Percentiles rank a stretch among this genome's conserved stretches.
phyloP scores from a whole-genome alignment of 148 eudicot species.

The Nepenthes gracilis region DNA sequence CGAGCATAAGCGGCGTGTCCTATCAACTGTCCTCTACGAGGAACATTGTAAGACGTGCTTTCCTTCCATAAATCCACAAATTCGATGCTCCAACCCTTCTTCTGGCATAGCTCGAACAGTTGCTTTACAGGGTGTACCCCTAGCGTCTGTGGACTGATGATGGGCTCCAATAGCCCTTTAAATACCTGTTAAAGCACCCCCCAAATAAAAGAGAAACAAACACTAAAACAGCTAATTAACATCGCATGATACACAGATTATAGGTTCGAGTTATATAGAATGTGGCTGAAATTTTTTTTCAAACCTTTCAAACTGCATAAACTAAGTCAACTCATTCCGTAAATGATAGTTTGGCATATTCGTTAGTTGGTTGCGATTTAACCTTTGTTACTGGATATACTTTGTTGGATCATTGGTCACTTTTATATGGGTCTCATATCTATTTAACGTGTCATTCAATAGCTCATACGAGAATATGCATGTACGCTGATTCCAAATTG shows the following conservation, averaged over 20 bases:
- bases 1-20: slow-evolving; percentile 25
- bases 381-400: too few relatives aligned
- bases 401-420: too few relatives aligned
- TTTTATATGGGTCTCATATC: too few relatives aligned
- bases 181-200: slow-evolving; percentile 19
- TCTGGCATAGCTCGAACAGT: slow-evolving; percentile 44
- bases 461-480: too few relatives aligned
- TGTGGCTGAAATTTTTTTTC: too few relatives aligned
- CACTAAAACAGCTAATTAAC: background rate
- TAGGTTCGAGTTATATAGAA: background rate
- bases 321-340: too few relatives aligned
- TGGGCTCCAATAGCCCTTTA: slow-evolving; percentile 36
- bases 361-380: too few relatives aligned
- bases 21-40: slow-evolving; percentile 19
- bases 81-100: slow-evolving; percentile 19
- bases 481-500: too few relatives aligned
- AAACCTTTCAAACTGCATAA: too few relatives aligned
- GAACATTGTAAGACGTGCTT: slow-evolving; percentile 27
- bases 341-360: too few relatives aligned
- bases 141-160: slow-evolving; percentile 36
- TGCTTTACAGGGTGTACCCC: slow-evolving; percentile 32
- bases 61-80: slow-evolving; percentile 28
- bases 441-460: too few relatives aligned
- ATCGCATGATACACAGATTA: background rate
- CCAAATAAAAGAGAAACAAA: background rate